These are phyloP conservation scores for Sordaria brevicollis DNA, from an alignment of 495 filamentous ascomycete genomes.

Conservation along the genomic window DNA sequence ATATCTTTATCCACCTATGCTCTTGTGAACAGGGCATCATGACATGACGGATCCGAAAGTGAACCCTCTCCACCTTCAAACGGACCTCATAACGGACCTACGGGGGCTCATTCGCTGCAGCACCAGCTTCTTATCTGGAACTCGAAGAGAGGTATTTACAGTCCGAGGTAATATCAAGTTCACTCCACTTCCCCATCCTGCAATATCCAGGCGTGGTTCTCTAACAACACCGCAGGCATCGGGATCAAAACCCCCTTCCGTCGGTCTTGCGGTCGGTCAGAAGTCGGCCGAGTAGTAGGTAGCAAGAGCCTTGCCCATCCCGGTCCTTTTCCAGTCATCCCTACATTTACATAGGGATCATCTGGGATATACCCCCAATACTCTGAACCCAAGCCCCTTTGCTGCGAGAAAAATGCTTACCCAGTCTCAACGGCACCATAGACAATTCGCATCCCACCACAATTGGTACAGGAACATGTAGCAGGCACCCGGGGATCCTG, in stretches of 20 bases:
- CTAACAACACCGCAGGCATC: no score
- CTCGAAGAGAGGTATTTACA: background rate
- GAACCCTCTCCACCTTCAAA: background rate
- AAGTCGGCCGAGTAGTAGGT: background rate
- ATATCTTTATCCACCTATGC: background rate
- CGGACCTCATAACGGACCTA: background rate
- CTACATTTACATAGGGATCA: background rate
- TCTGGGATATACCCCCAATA: background rate
- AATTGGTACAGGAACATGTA: background rate
- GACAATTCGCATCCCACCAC: no score
- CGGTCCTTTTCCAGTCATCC: background rate
- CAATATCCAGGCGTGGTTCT: background rate
- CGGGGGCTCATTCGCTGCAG: background rate
- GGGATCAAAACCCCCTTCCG: background rate
- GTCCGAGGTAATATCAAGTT: background rate
- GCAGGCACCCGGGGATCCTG: background rate
- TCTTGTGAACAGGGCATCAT: no score
- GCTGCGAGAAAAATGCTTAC: background rate
- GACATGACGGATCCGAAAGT: no score
- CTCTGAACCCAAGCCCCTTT: background rate
- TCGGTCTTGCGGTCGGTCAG: background rate
- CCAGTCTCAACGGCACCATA: no score
- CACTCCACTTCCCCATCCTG: background rate
- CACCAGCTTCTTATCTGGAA: background rate
- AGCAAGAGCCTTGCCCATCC: background rate